Percentiles rank a stretch among this genome's conserved stretches.
phyloP scores from a whole-genome alignment of 306 rosid genomes.

The Comarum palustre region DNA sequence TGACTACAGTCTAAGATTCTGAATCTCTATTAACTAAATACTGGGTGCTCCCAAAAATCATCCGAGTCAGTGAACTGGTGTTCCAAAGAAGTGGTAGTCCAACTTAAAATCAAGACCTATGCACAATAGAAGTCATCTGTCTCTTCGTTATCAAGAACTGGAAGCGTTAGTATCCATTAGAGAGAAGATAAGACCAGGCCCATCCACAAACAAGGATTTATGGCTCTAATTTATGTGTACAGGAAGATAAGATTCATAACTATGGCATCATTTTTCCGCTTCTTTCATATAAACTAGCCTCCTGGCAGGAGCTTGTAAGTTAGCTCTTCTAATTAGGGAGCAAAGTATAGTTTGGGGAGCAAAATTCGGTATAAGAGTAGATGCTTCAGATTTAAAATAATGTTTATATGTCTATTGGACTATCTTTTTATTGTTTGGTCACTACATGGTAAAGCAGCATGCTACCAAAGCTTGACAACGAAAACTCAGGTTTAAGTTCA shows the following conservation, averaged over 20 bases:
- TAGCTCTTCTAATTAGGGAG: background rate
- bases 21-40: background rate
- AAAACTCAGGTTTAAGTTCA: background rate
- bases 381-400: background rate
- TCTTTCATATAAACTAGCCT: background rate
- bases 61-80: background rate
- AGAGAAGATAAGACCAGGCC: background rate
- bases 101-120: background rate
- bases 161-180: background rate
- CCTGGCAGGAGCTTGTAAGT: background rate
- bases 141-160: background rate
- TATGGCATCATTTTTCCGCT: background rate
- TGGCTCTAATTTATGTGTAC: background rate
- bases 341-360: background rate
- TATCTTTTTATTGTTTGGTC: background rate
- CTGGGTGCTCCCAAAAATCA: background rate
- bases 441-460: background rate
- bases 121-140: background rate
- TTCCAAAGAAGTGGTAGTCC: slow-evolving; percentile 1
- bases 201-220: background rate
- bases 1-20: background rate
- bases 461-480: background rate
- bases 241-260: background rate
- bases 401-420: background rate
- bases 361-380: background rate